These are phyloP conservation scores for Xylariomycetidae sp. DNA, from an alignment of 2,329 filamentous ascomycete species.

Conservation along the genomic window DNA sequence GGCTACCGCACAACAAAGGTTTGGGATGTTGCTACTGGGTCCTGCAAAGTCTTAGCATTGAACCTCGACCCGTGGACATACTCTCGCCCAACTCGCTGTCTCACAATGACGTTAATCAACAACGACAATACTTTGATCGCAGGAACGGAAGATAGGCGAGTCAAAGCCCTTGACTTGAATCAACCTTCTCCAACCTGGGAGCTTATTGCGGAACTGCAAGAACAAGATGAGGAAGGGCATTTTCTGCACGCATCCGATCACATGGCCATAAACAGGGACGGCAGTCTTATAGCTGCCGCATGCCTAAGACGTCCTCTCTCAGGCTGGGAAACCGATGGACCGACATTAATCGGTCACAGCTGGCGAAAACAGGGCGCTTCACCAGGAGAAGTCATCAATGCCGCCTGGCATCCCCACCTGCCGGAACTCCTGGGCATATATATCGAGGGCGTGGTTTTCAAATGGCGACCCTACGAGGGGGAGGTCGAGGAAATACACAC, in stretches of 20 bases:
- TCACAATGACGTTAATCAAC: too few relatives aligned
- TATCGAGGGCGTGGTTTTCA: conserved; percentile 30
- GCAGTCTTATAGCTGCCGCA: conserved; percentile 21
- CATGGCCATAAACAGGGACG: conserved; percentile 24
- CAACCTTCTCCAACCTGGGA: too few relatives aligned
- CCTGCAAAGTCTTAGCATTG: too few relatives aligned
- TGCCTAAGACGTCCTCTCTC: conserved; percentile 26
- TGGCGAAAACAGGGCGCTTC: conserved; percentile 13
- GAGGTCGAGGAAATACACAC: conserved; percentile 18
- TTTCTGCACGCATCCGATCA: conserved; percentile 20
- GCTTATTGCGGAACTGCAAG: too few relatives aligned
- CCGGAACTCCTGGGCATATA: conserved; percentile 28
- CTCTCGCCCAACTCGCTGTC: too few relatives aligned
- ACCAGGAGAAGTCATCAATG: conserved; percentile 19
- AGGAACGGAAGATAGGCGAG: too few relatives aligned
- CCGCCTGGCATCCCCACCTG: conserved; percentile 23
- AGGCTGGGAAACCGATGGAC: conserved; percentile 23
- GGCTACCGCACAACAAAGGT: too few relatives aligned
- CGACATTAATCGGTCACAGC: conserved; percentile 23
- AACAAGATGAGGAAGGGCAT: conserved; percentile 18
- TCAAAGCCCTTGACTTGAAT: too few relatives aligned
- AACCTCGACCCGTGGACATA: too few relatives aligned
- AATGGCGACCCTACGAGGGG: conserved; percentile 28
- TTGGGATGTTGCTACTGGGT: too few relatives aligned
- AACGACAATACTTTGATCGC: too few relatives aligned